Evolutionary conservation across 1,284 basidiomycete genomes (phyloP).

Genomic region (Thelephora terrestris): DNA sequence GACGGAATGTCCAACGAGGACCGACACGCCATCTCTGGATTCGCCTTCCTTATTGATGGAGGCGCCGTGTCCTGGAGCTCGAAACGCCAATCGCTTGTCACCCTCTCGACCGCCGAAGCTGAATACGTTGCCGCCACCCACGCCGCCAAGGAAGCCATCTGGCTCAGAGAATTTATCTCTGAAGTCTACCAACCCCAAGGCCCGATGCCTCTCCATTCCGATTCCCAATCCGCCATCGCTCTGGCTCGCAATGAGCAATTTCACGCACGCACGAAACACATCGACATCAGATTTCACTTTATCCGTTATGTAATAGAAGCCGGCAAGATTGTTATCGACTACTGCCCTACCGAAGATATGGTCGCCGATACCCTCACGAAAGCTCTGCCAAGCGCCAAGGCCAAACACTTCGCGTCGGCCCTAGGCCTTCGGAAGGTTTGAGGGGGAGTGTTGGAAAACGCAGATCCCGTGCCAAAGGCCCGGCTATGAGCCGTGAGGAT

Average conservation of each 20-base stretch:
- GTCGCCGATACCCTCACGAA: conserved; percentile 25
- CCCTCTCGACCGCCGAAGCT: conserved; percentile 28
- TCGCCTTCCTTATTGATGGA: conserved; percentile 20
- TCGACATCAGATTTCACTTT: conserved; percentile 26
- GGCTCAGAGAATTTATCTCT: conserved; percentile 17
- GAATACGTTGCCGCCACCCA: conserved; percentile 28
- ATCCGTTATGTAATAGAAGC: conserved; percentile 20
- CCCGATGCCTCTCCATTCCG: conserved; percentile 15
- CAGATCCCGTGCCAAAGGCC: too few species aligned
- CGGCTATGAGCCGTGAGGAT: too few species aligned
- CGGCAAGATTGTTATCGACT: conserved; percentile 10
- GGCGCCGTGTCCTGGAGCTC: conserved; percentile 29
- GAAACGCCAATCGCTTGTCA: conserved; percentile 25
- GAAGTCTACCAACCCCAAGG: conserved; percentile 10
- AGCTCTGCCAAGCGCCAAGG: conserved; percentile 10
- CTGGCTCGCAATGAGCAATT: conserved; percentile 20
- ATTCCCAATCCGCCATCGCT: conserved; percentile 24
- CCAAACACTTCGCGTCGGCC: not conserved
- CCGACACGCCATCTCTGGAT: conserved; percentile 28
- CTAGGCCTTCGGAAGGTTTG: conserved; percentile 4
- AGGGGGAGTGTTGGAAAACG: conserved; percentile 7
- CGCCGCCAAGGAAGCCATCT: conserved; percentile 18
- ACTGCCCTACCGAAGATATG: conserved; percentile 14
- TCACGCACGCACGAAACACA: conserved; percentile 26
- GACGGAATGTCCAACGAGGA: conserved; percentile 25